Conservation (phyloP, 2,329 filamentous ascomycete genomes). For the Alternaria ethzedia region DNA sequence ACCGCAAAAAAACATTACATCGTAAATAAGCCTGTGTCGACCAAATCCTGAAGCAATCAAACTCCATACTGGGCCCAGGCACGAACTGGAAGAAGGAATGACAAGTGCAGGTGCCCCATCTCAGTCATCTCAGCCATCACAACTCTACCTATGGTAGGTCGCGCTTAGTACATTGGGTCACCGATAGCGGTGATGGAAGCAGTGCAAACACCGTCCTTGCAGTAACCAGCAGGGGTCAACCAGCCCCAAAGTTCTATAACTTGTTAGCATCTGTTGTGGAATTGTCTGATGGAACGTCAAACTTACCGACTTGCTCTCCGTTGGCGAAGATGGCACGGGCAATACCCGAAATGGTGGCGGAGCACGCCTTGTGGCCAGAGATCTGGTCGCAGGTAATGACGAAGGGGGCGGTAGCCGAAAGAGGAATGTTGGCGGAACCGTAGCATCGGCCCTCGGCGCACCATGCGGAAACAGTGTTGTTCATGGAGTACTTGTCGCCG, state of each 20-base stretch:
- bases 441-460: conserved; percentile 6
- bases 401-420: conserved; percentile 8
- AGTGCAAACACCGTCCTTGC: conserved; percentile 3
- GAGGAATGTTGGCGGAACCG: background rate
- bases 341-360: conserved; percentile 6
- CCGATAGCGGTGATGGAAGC: conserved; percentile 5
- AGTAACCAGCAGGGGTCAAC: conserved; percentile 8
- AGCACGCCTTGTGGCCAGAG: background rate
- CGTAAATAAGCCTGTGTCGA: background rate
- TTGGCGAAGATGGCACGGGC: conserved; percentile 6
- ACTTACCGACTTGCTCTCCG: conserved; percentile 8
- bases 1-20: background rate
- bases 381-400: conserved; percentile 7
- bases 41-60: background rate
- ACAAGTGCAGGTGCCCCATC: background rate
- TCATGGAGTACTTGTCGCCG: conserved; percentile 4
- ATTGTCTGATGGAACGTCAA: background rate
- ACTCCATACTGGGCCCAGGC: background rate
- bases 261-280: background rate
- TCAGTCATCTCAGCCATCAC: background rate
- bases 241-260: conserved; percentile 6
- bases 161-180: conserved; percentile 10
- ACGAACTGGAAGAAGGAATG: background rate
- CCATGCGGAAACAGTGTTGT: conserved; percentile 1
- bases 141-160: background rate